A percentile compares a stretch with the other conserved stretches of the same genome.
Evolutionary conservation across 1,284 basidiomycete genomes (phyloP).

Genomic region (Agroathelia rolfsii): DNA sequence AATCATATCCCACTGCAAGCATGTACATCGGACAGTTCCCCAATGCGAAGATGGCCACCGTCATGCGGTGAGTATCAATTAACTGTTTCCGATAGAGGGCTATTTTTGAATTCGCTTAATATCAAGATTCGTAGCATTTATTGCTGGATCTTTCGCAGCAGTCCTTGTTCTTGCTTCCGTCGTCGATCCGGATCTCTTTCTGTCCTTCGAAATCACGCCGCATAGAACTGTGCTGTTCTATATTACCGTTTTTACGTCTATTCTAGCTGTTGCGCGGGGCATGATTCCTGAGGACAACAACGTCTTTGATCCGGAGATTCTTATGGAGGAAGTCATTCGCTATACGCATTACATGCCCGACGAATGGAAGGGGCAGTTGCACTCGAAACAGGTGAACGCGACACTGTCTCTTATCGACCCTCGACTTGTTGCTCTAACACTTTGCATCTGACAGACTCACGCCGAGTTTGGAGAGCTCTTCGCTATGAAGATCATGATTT

Average conservation of each 20-base stretch:
- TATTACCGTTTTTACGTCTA: slow-evolving; percentile 77
- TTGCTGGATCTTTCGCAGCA: slow-evolving; percentile 93
- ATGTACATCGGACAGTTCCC: slow-evolving; percentile 98
- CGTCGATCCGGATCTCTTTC: slow-evolving; percentile 84
- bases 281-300: slow-evolving; percentile 94
- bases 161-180: slow-evolving; percentile 88
- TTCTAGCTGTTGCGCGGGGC: slow-evolving; percentile 83
- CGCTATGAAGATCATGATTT: slow-evolving; percentile 80
- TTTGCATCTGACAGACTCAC: slow-evolving; percentile 52
- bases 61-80: slow-evolving; percentile 62
- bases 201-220: slow-evolving; percentile 91
- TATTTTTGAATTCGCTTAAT: neutral
- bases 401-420: slow-evolving; percentile 4
- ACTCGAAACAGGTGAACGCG: slow-evolving; percentile 70
- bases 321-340: slow-evolving; percentile 85
- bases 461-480: slow-evolving; percentile 85
- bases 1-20: slow-evolving; percentile 83
- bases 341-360: slow-evolving; percentile 95
- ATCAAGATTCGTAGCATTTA: slow-evolving; percentile 83
- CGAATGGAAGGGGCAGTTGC: slow-evolving; percentile 83
- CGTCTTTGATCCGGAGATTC: slow-evolving; percentile 87
- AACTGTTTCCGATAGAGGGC: slow-evolving; percentile 2
- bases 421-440: slow-evolving; percentile 8
- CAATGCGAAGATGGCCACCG: slow-evolving; percentile 82
- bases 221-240: slow-evolving; percentile 93